A percentile compares a stretch with the other conserved stretches of the same genome.
Conservation (phyloP, 2,329 filamentous ascomycete species). For the Fusarium tjaetaba region DNA sequence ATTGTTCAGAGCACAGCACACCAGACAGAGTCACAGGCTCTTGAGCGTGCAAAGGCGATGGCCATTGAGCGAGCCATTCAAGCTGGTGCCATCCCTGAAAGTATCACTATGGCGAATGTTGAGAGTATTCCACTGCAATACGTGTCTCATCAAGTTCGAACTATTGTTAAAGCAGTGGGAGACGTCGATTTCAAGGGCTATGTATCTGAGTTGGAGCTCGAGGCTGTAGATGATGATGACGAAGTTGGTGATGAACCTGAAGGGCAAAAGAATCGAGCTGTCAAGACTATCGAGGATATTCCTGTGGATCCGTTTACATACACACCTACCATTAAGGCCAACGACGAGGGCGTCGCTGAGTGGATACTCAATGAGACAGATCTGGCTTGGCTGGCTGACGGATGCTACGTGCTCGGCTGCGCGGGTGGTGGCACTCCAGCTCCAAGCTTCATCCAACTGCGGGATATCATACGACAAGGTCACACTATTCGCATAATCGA, state of each 20-base stretch:
- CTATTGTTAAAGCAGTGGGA: background rate
- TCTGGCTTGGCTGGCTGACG: background rate
- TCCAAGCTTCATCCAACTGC: background rate
- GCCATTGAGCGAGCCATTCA: background rate
- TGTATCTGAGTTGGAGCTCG: background rate
- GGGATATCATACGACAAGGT: background rate
- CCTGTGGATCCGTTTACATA: background rate
- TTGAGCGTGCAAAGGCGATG: background rate
- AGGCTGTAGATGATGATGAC: background rate
- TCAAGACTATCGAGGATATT: fast-evolving
- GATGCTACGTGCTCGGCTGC: background rate
- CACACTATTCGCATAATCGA: background rate
- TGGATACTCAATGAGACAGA: background rate
- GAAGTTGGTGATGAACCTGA: background rate
- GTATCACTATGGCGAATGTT: background rate
- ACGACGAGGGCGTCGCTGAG: fast-evolving
- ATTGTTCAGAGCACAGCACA: background rate
- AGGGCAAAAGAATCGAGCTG: background rate
- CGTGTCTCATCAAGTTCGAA: background rate
- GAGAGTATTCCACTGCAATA: background rate
- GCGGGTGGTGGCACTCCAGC: background rate
- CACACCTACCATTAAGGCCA: background rate
- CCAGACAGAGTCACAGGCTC: background rate
- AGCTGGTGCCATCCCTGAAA: background rate
- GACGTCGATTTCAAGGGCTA: background rate